phyloP scores from a whole-genome alignment of 768 basidiomycete genomes.

The Agaricus bisporus region DNA sequence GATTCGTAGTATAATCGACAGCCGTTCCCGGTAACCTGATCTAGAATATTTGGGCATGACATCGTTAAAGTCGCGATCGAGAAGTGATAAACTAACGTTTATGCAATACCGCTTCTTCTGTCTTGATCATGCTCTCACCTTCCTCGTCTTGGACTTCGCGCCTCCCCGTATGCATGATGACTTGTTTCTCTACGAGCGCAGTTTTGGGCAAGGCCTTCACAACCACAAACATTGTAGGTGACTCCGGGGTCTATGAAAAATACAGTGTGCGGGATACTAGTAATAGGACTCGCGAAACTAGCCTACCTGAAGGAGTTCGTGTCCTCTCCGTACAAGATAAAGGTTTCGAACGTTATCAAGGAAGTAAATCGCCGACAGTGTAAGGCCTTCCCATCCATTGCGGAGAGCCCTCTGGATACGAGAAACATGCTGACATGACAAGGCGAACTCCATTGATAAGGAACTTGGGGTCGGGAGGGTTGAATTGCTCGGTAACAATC shows the following conservation, averaged over 20 bases:
- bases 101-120: neutral
- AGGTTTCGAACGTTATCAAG: constrained; percentile 38
- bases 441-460: constrained; percentile 58
- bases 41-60: neutral
- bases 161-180: constrained; percentile 63
- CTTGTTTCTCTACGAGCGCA: constrained; percentile 74
- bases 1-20: constrained; percentile 2
- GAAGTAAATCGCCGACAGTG: constrained; percentile 71
- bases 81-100: neutral
- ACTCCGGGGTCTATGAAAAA: constrained; percentile 7
- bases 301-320: constrained; percentile 20
- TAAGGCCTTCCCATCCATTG: constrained; percentile 55
- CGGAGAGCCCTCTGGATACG: constrained; percentile 60
- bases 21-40: neutral
- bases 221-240: constrained; percentile 50
- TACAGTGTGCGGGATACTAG: constrained; percentile 5
- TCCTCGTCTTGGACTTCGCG: constrained; percentile 40
- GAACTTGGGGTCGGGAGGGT: constrained; percentile 55
- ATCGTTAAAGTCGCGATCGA: too few species aligned
- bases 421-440: constrained; percentile 75
- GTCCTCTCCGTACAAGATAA: constrained; percentile 32
- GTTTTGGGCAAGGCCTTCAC: constrained; percentile 65
- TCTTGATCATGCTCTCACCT: constrained; percentile 29
- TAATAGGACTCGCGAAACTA: neutral
- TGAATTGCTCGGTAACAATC: constrained; percentile 72